Percentiles rank a stretch among this genome's conserved stretches.
Evolutionary conservation across 257 asterid species (phyloP).

Genomic region (Knoxia roxburghii): DNA sequence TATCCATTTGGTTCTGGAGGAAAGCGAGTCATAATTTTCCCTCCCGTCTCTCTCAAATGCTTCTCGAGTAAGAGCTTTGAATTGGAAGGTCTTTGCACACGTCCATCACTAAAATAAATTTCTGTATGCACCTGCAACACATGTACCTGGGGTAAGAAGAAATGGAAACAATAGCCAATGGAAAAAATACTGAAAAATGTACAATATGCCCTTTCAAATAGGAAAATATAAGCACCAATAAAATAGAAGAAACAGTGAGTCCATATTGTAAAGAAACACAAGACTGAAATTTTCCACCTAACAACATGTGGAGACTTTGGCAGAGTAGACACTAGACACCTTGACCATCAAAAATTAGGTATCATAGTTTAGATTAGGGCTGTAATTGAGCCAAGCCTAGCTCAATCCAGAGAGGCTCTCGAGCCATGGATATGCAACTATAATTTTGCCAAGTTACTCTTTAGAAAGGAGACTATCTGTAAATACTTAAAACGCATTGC

Average conservation of each 20-base stretch:
- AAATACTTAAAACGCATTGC: background rate
- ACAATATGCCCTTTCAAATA: background rate
- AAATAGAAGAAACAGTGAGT: background rate
- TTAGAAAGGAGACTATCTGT: background rate
- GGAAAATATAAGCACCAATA: background rate
- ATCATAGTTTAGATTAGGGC: background rate
- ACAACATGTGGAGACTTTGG: background rate
- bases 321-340: background rate
- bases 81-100: conserved; percentile 81
- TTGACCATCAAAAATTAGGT: background rate
- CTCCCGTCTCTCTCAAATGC: conserved; percentile 71
- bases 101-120: conserved; percentile 78
- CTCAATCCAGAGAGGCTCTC: too few relatives aligned
- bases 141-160: conserved; percentile 5
- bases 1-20: conserved; percentile 99
- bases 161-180: background rate
- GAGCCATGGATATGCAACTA: too few relatives aligned
- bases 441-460: background rate
- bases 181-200: background rate
- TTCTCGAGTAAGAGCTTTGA: conserved; percentile 70
- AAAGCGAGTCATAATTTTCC: conserved; percentile 82
- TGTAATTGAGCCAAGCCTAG: background rate
- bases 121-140: conserved; percentile 80
- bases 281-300: background rate
- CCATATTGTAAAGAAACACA: background rate